Base-by-base conservation (phyloP, 2,329 filamentous ascomycete genomes). In the Fusarium xylarioides region DNA sequence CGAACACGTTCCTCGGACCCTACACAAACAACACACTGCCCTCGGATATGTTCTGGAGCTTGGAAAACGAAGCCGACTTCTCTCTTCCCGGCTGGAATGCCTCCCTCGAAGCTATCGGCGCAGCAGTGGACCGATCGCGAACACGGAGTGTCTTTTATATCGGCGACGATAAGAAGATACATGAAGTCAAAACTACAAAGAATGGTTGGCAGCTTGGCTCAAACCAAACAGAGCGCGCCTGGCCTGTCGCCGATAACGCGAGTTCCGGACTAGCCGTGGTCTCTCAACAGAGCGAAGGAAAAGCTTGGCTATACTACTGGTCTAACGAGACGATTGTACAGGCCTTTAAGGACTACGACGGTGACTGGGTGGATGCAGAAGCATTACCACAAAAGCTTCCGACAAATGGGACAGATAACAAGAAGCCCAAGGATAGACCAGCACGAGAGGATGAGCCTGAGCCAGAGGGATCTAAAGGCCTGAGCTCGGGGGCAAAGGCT, bases 231-330 rank as follows among this genome's bases (percentile, higher is more conserved):
- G 46, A 35, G 7, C 23, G 52, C 7, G 30, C 30, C 2, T 66
- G 63, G 61, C 50, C 63, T 34, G 4, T 58, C 0, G 61, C 63
- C 4, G 63, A 66, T 28, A 11, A 30, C 4, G 37, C 37, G 11
- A 66, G 38, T 7, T 66, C 62, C 14, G 32, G 62, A 4, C 5
- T 66, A 5, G 62, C 63, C 1, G 52, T 66, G 7, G 62, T 64
- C 18, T 66, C 64, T 21, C 44, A 38, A 5, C 43, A 66, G 19
- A 47, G 50, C 2, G 63, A 66, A 4, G 61, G 50, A 5, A 49
- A 59, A 15, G 32, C 21, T 3, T 66, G 63, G 63, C 10, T 66
- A 1, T 66, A 66, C 50, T 66, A 66, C 4, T 66, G 62, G 62
- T 7, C 63, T 18, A 66, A 66, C 19, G 18, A 59, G 37, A 66